Evolutionary conservation across 805 yeast genomes (phyloP).

Genomic region (Wickerhamomyces chambardii): DNA sequence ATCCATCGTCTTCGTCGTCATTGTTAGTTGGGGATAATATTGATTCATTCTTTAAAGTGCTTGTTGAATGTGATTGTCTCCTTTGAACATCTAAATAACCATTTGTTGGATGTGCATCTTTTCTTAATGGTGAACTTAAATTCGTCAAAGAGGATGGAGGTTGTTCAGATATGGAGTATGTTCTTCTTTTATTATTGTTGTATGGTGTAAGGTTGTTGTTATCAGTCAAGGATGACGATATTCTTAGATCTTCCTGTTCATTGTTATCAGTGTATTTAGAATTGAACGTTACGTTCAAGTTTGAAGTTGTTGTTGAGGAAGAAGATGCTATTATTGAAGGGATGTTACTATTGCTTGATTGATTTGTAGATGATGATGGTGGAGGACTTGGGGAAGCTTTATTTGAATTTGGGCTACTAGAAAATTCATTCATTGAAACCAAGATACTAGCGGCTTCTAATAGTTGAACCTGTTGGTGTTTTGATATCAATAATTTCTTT

Average conservation of each 20-base stretch:
- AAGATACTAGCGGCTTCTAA: conserved; percentile 72
- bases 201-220: conserved; percentile 8
- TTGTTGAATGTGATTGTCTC: conserved; percentile 1
- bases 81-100: conserved; percentile 23
- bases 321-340: conserved; percentile 6
- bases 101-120: conserved; percentile 7
- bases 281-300: conserved; percentile 2
- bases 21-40: conserved; percentile 4
- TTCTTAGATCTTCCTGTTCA: not conserved
- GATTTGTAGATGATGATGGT: not conserved
- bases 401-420: not conserved
- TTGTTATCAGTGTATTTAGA: not conserved
- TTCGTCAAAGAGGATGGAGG: conserved; percentile 27
- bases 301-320: conserved; percentile 3
- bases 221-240: conserved; percentile 5
- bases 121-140: conserved; percentile 4
- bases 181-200: conserved; percentile 18
- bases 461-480: conserved; percentile 82
- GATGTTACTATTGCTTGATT: too few relatives aligned
- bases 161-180: conserved; percentile 33
- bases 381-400: not conserved
- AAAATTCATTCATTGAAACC: conserved; percentile 57
- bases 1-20: conserved; percentile 7
- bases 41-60: conserved; percentile 10
- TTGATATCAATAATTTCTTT: conserved; percentile 69